Evolutionary conservation across 306 rosid species (phyloP).

Genomic region (Fagus crenata): DNA sequence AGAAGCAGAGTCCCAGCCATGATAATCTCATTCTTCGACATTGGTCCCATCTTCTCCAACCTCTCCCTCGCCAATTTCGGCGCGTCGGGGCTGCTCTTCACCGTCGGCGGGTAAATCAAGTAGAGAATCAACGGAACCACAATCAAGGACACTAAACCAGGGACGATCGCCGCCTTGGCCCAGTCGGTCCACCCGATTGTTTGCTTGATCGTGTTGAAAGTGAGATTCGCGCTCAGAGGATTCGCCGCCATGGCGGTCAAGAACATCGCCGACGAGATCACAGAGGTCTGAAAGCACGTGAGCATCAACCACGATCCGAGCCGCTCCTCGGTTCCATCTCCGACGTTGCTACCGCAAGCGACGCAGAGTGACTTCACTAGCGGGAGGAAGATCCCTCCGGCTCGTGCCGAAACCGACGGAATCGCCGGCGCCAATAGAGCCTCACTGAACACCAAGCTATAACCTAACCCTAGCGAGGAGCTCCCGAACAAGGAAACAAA

Average conservation of each 20-base stretch:
- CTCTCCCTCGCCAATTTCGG: slow-evolving; percentile 89
- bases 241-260: slow-evolving; percentile 98
- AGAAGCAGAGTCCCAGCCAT: slow-evolving; percentile 88
- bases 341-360: slow-evolving; percentile 91
- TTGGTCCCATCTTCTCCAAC: slow-evolving; percentile 88
- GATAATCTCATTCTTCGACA: slow-evolving; percentile 72
- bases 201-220: slow-evolving; percentile 68
- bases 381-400: slow-evolving; percentile 93
- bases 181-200: slow-evolving; percentile 97
- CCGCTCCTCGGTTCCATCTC: slow-evolving; percentile 80
- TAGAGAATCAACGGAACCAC: slow-evolving; percentile 84
- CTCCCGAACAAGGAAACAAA: slow-evolving; percentile 89
- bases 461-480: slow-evolving; percentile 90
- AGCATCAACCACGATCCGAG: slow-evolving; percentile 97
- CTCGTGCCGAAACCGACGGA: slow-evolving; percentile 91
- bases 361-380: slow-evolving; percentile 84
- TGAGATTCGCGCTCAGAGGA: slow-evolving; percentile 78
- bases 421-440: slow-evolving; percentile 93
- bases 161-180: slow-evolving; percentile 91
- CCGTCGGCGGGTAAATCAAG: slow-evolving; percentile 77
- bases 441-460: slow-evolving; percentile 93
- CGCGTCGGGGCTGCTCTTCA: slow-evolving; percentile 88
- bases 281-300: slow-evolving; percentile 94
- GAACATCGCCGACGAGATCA: slow-evolving; percentile 94
- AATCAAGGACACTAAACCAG: slow-evolving; percentile 79